A percentile compares a stretch with the other conserved stretches of the same genome.
Conservation (phyloP, 106 monocot genomes). For the Platanthera guangdongensis region DNA sequence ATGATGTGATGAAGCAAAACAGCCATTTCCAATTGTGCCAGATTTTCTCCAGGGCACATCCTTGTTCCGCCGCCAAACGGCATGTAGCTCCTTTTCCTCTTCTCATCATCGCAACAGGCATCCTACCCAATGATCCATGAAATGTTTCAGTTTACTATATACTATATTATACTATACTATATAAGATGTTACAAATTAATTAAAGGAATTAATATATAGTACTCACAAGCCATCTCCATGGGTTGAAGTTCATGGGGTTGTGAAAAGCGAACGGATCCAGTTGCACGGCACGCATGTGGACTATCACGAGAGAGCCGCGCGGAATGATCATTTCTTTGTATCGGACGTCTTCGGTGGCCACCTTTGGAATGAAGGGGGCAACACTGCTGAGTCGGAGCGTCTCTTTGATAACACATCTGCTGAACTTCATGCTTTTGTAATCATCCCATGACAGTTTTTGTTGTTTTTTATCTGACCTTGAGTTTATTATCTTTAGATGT, state of each 20-base stretch:
- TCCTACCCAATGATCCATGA: neutral
- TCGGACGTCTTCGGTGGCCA: neutral
- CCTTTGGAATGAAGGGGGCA: neutral
- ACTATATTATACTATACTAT: no score
- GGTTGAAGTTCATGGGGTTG: constrained; percentile 9
- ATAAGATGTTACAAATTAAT: neutral
- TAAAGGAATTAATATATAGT: no score
- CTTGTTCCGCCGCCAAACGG: constrained; percentile 3
- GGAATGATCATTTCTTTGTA: constrained; percentile 12
- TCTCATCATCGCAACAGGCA: neutral
- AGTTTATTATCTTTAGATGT: neutral
- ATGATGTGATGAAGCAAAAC: constrained; percentile 5
- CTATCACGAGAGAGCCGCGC: neutral
- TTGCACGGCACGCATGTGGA: neutral
- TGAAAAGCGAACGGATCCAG: constrained; percentile 5
- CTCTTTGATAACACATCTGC: constrained; percentile 18
- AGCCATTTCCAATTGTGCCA: neutral
- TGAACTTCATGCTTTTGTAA: constrained; percentile 18
- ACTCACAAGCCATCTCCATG: constrained; percentile 19
- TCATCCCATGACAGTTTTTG: constrained; percentile 21
- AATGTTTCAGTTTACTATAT: neutral
- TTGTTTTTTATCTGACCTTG: neutral
- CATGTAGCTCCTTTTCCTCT: constrained; percentile 5
- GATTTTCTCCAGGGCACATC: constrained; percentile 4
- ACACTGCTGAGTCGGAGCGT: constrained; percentile 9